Conservation (phyloP, 495 filamentous ascomycete species). For the Bathelium albidoporum region DNA sequence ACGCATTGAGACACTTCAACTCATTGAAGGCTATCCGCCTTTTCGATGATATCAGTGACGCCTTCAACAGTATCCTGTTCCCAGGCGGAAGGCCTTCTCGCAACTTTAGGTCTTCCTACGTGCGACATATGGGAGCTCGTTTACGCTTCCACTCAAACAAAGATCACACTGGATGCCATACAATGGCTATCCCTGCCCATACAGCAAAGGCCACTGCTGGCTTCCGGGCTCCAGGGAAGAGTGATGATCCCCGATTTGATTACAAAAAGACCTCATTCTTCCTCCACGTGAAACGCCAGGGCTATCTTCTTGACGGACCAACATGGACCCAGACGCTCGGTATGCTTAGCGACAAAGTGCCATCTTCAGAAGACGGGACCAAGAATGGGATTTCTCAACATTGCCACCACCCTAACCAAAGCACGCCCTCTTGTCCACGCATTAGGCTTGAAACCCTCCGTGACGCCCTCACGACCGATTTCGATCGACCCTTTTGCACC, state of each 20-base stretch:
- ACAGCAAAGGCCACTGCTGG: conserved; percentile 21
- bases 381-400: conserved; percentile 8
- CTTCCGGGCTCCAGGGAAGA: conserved; percentile 12
- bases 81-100: conserved; percentile 19
- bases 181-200: conserved; percentile 17
- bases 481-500: conserved; percentile 13
- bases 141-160: conserved; percentile 16
- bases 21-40: conserved; percentile 16
- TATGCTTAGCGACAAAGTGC: background rate
- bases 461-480: conserved; percentile 7
- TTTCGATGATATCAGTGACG: conserved; percentile 14
- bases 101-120: conserved; percentile 19
- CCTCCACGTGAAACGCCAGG: conserved; percentile 16
- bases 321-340: background rate
- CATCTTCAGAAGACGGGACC: background rate
- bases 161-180: conserved; percentile 18
- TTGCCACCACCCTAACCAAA: background rate
- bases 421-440: background rate
- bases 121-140: conserved; percentile 21
- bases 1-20: conserved; percentile 13
- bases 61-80: conserved; percentile 16
- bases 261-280: conserved; percentile 16
- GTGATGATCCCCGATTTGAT: conserved; percentile 16
- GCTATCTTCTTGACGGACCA: conserved; percentile 9
- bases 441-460: conserved; percentile 7